phyloP scores from a whole-genome alignment of 139 green algal genomes.

The Volvox africanus region DNA sequence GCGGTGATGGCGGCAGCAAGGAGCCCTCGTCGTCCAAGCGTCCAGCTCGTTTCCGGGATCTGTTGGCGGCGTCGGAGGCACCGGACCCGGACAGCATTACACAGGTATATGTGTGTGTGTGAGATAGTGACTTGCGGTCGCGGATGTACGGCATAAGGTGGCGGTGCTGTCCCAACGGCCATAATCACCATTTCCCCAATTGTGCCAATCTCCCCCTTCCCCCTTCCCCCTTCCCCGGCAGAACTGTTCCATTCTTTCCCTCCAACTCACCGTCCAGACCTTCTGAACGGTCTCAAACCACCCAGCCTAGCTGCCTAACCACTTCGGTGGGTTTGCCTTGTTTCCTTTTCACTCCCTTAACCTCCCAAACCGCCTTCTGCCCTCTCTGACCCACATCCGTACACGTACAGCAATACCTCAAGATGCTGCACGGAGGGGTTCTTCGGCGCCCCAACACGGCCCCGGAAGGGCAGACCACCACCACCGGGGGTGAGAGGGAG shows the following conservation, averaged over 20 bases:
- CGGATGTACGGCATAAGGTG: too few species aligned
- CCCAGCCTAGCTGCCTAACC: too few species aligned
- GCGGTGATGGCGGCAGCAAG: background rate
- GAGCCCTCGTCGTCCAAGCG: background rate
- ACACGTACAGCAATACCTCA: conserved; percentile 38
- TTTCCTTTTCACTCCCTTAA: background rate
- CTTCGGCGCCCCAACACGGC: conserved; percentile 10
- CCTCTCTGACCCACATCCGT: background rate
- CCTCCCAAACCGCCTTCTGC: background rate
- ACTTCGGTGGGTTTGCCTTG: too few species aligned
- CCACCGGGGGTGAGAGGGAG: background rate
- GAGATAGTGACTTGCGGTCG: background rate
- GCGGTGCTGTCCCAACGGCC: too few species aligned
- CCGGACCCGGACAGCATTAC: conserved; percentile 23
- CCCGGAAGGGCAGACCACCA: background rate
- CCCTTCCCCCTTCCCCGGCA: too few species aligned
- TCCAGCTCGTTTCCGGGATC: background rate
- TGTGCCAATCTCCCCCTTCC: too few species aligned
- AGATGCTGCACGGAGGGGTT: conserved; percentile 18
- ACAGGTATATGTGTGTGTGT: conserved; percentile 2
- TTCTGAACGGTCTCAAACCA: too few species aligned
- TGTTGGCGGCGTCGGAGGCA: background rate
- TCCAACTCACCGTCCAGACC: too few species aligned
- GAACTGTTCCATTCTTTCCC: too few species aligned
- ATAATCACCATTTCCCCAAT: too few species aligned